phyloP scores from a whole-genome alignment of 768 basidiomycete species.

The Psilocybe azurescens region DNA sequence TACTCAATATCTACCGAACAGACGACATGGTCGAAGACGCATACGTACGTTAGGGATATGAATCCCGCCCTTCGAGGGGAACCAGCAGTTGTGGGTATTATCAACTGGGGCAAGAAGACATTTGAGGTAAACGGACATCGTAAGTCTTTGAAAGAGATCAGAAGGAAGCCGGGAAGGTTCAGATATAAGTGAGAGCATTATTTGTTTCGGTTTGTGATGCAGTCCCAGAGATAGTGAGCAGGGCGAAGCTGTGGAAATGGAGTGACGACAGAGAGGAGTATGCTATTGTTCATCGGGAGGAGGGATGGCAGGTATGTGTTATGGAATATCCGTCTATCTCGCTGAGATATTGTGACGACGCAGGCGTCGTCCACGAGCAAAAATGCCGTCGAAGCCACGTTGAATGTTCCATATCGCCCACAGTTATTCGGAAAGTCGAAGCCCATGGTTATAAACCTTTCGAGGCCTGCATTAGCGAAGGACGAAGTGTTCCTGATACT shows the following conservation, averaged over 20 bases:
- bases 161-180: conserved; percentile 42
- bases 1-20: conserved; percentile 51
- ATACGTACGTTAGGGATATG: conserved; percentile 50
- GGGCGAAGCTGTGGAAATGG: conserved; percentile 53
- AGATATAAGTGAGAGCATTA: conserved; percentile 35
- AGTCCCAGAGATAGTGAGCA: conserved; percentile 17
- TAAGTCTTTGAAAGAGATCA: conserved; percentile 45
- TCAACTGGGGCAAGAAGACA: conserved; percentile 55
- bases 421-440: conserved; percentile 51
- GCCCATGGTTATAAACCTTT: conserved; percentile 44
- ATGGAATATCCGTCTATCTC: too few relatives aligned
- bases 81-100: conserved; percentile 45
- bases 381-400: conserved; percentile 40
- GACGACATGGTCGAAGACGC: conserved; percentile 45
- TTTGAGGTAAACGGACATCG: conserved; percentile 50
- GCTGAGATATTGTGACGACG: too few relatives aligned
- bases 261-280: conserved; percentile 47
- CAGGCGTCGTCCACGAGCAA: conserved; percentile 26
- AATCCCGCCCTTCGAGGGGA: conserved; percentile 45
- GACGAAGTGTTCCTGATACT: conserved; percentile 48
- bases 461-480: conserved; percentile 42
- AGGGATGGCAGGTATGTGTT: conserved; percentile 50
- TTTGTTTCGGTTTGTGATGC: not conserved
- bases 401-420: conserved; percentile 52
- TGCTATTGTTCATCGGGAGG: conserved; percentile 44